Conservation (phyloP, 108 stramenopile species). For the Nannochloropsis salina region DNA sequence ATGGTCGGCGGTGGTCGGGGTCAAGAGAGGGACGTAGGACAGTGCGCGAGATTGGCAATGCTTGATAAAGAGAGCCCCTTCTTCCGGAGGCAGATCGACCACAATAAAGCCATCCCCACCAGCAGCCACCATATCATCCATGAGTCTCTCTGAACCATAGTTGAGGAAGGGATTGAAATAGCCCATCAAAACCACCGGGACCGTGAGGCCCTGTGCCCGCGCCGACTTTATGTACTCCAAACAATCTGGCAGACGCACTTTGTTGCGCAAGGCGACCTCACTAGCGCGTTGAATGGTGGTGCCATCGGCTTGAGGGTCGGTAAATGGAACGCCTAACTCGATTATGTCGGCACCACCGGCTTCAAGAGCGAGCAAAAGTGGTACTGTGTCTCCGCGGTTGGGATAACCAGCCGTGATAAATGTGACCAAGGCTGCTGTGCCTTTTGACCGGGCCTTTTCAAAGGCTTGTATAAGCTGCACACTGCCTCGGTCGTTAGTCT, state of each 20-base stretch:
- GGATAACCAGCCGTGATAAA: slow-evolving; percentile 56
- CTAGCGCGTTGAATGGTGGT: slow-evolving; percentile 69
- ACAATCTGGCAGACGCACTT: slow-evolving; percentile 69
- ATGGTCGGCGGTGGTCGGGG: slow-evolving; percentile 89
- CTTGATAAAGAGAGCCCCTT: slow-evolving; percentile 70
- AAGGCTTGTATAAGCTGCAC: background rate
- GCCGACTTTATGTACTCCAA: slow-evolving; percentile 77
- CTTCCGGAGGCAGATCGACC: slow-evolving; percentile 94
- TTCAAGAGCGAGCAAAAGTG: slow-evolving; percentile 78
- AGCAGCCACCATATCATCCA: slow-evolving; percentile 61
- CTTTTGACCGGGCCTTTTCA: background rate
- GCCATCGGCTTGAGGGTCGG: slow-evolving; percentile 98
- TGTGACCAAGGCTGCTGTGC: slow-evolving; percentile 41
- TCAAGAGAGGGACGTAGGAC: slow-evolving; percentile 86
- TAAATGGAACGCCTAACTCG: slow-evolving; percentile 96
- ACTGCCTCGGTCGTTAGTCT: slow-evolving; percentile 4
- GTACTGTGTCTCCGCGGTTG: slow-evolving; percentile 66
- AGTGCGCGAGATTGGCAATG: slow-evolving; percentile 74
- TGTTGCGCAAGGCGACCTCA: slow-evolving; percentile 79
- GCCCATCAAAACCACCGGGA: slow-evolving; percentile 96
- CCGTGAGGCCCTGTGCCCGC: slow-evolving; percentile 79
- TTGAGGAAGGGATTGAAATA: slow-evolving; percentile 96
- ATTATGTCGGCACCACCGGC: slow-evolving; percentile 84
- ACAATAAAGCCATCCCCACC: slow-evolving; percentile 94
- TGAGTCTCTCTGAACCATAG: slow-evolving; percentile 80